These are phyloP conservation scores for Pisolithus sp. DNA, from an alignment of 768 basidiomycete genomes.

Conservation along the genomic window DNA sequence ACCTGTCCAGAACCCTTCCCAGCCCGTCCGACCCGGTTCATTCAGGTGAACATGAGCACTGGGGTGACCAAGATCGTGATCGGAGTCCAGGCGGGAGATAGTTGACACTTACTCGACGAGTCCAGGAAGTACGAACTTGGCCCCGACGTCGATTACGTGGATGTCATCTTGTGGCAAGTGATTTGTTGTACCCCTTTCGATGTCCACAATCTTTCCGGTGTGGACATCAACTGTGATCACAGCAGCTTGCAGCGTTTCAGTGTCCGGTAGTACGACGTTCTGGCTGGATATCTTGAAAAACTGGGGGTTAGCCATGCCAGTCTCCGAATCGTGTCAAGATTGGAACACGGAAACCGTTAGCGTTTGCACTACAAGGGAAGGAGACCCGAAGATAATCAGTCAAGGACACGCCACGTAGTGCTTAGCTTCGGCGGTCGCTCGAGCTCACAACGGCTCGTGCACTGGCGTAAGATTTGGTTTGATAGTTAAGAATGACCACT, in stretches of 20 bases:
- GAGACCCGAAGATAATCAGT: too few species aligned
- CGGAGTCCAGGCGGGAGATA: neutral
- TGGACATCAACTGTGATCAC: constrained; percentile 53
- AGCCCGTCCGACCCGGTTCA: constrained; percentile 87
- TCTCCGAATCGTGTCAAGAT: too few species aligned
- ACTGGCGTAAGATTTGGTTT: too few species aligned
- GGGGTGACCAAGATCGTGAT: constrained; percentile 1
- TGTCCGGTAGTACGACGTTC: constrained; percentile 53
- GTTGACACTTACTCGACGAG: constrained; percentile 59
- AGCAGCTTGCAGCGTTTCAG: constrained; percentile 47
- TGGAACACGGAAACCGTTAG: too few species aligned
- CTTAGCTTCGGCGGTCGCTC: too few species aligned
- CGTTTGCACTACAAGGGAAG: too few species aligned
- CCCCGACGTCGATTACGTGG: constrained; percentile 50
- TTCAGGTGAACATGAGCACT: constrained; percentile 92
- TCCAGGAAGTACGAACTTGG: constrained; percentile 64
- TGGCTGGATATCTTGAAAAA: constrained; percentile 43
- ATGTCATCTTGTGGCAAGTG: constrained; percentile 12
- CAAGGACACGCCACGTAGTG: too few species aligned
- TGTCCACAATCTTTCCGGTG: constrained; percentile 55
- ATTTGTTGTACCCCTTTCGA: constrained; percentile 31
- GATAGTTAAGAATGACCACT: too few species aligned
- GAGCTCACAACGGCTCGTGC: too few species aligned
- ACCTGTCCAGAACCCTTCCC: constrained; percentile 94
- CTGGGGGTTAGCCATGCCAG: neutral